These are phyloP conservation scores for Furcasterigmium sp. DNA, from an alignment of 2,329 filamentous ascomycete genomes.

Conservation along the genomic window DNA sequence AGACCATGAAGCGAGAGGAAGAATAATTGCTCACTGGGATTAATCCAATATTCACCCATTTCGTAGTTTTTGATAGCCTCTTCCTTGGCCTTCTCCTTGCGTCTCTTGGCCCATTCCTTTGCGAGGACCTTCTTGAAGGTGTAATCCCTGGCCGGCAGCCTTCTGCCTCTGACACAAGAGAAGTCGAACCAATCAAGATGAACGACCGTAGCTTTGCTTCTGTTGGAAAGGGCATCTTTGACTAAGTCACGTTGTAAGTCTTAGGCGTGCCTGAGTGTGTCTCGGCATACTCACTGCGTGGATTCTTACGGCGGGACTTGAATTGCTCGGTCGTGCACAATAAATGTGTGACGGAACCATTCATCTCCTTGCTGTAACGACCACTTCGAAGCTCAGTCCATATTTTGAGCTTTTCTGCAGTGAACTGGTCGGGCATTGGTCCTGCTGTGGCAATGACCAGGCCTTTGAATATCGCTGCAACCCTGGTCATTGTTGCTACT, in stretches of 20 bases:
- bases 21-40: conserved; percentile 40
- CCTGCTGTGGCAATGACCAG: conserved; percentile 54
- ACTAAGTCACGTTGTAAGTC: conserved; percentile 18
- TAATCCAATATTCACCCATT: conserved; percentile 35
- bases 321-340: conserved; percentile 61
- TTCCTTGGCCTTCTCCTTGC: conserved; percentile 26
- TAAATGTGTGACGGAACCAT: conserved; percentile 63
- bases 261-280: too few species aligned
- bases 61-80: conserved; percentile 26
- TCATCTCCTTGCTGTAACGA: conserved; percentile 44
- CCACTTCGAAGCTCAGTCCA: conserved; percentile 66
- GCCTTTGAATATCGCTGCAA: conserved; percentile 41
- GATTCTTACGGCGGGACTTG: conserved; percentile 22
- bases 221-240: conserved; percentile 28
- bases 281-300: conserved; percentile 3
- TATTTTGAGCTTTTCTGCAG: conserved; percentile 50
- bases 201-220: conserved; percentile 30
- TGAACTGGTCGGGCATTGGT: conserved; percentile 43
- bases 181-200: conserved; percentile 49
- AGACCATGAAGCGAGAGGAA: too few species aligned
- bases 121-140: conserved; percentile 23
- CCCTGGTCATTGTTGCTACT: not conserved
- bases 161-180: conserved; percentile 24
- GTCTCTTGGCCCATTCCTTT: conserved; percentile 23
- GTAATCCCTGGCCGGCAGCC: conserved; percentile 31